Conservation (phyloP, 2,329 filamentous ascomycete genomes). For the Cladosporium sp. region DNA sequence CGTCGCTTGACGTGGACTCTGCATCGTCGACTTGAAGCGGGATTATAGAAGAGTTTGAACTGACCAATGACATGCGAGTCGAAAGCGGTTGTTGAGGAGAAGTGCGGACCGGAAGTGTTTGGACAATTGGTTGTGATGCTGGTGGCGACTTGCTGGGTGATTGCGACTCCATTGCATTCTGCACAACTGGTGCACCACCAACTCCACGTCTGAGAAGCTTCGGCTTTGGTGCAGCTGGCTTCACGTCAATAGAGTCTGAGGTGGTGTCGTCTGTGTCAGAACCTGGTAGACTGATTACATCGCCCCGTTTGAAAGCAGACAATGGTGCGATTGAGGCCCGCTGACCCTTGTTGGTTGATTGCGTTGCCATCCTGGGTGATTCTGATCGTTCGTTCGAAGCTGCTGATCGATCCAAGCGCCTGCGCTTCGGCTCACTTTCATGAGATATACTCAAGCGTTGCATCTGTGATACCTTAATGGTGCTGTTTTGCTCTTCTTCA, state of each 20-base stretch:
- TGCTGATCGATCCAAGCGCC: slow-evolving; percentile 6
- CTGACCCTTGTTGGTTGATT: background rate
- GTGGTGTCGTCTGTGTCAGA: background rate
- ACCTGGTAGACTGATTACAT: background rate
- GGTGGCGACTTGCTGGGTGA: background rate
- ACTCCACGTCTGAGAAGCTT: slow-evolving; percentile 4
- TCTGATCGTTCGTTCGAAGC: background rate
- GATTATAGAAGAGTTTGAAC: background rate
- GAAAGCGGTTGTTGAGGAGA: background rate
- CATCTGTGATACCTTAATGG: slow-evolving; percentile 13
- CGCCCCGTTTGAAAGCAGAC: background rate
- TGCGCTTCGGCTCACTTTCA: slow-evolving; percentile 17
- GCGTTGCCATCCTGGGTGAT: background rate
- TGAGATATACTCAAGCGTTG: slow-evolving; percentile 17
- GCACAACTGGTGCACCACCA: slow-evolving; percentile 1
- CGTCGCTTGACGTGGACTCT: background rate
- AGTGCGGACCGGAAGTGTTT: background rate
- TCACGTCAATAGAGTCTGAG: background rate
- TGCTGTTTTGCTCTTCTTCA: background rate
- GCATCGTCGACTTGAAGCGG: background rate
- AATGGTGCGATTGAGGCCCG: background rate
- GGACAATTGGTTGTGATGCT: background rate
- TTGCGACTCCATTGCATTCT: background rate
- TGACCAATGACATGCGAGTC: background rate
- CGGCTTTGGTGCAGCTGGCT: background rate